These are phyloP conservation scores for Aphanomyces euteiches DNA, from an alignment of 352 stramenopile genomes.

Conservation along the genomic window DNA sequence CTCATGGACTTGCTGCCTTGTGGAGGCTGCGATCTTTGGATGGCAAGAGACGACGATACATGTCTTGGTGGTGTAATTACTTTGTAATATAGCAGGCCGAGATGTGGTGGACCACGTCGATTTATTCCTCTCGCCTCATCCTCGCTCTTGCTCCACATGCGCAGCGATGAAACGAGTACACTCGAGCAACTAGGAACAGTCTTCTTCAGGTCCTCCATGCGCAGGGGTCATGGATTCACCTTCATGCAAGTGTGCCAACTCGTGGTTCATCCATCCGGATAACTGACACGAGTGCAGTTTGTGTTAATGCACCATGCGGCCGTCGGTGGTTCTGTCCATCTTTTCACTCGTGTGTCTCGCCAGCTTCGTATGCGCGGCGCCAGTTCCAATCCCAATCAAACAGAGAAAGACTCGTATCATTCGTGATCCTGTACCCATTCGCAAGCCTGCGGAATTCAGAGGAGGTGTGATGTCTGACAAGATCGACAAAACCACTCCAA, in stretches of 20 bases:
- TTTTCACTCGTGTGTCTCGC: too few species aligned
- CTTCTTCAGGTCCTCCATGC: too few species aligned
- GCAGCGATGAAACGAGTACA: too few species aligned
- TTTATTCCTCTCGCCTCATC: not conserved
- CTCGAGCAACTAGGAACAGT: too few species aligned
- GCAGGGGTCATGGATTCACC: too few species aligned
- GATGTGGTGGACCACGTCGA: constrained; percentile 11
- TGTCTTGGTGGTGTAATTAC: constrained; percentile 14
- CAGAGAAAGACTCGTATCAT: constrained; percentile 20
- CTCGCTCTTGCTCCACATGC: too few species aligned
- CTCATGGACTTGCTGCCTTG: not conserved
- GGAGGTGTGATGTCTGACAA: constrained; percentile 22
- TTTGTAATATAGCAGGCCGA: constrained; percentile 11
- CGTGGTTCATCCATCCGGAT: too few species aligned
- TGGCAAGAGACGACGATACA: constrained; percentile 10
- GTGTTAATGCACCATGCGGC: too few species aligned
- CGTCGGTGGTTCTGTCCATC: too few species aligned
- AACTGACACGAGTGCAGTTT: too few species aligned
- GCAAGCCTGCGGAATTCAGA: not conserved
- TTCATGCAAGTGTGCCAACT: too few species aligned
- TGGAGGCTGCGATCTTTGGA: not conserved
- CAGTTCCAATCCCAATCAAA: constrained; percentile 15
- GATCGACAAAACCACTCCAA: not conserved
- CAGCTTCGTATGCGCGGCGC: too few species aligned
- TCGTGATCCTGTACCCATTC: constrained; percentile 22